phyloP scores from a whole-genome alignment of 1,284 basidiomycete genomes.

The Porodaedalea pini region DNA sequence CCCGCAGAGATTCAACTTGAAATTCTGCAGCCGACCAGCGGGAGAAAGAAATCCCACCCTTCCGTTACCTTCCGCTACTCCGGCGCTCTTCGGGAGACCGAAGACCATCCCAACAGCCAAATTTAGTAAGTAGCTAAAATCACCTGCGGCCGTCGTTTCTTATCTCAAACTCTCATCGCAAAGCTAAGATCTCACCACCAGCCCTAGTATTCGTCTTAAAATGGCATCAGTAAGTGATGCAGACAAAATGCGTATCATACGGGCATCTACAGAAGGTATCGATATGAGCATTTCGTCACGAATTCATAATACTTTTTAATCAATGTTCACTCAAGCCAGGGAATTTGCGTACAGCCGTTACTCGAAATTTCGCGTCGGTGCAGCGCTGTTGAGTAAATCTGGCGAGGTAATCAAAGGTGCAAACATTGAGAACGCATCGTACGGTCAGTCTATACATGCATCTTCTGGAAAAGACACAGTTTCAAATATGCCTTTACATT shows the following conservation, averaged over 20 bases:
- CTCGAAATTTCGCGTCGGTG: slow-evolving; percentile 88
- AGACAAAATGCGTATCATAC: slow-evolving; percentile 31
- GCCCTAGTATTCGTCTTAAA: background rate
- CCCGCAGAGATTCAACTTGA: no score
- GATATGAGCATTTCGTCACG: background rate
- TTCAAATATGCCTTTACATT: no score
- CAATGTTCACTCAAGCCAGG: slow-evolving; percentile 39
- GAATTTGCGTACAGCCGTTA: slow-evolving; percentile 66
- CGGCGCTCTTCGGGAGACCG: no score
- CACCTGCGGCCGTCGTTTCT: no score
- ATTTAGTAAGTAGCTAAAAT: no score
- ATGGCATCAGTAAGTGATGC: slow-evolving; percentile 6
- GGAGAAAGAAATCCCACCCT: no score
- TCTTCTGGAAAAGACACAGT: background rate
- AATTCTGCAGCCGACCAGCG: no score
- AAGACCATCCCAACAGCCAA: no score
- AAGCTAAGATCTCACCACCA: background rate
- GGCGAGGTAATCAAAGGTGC: slow-evolving; percentile 77
- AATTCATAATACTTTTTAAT: background rate
- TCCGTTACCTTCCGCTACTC: no score
- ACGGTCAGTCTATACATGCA: slow-evolving; percentile 47
- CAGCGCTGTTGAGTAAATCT: slow-evolving; percentile 67
- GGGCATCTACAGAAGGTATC: slow-evolving; percentile 35
- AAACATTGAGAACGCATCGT: slow-evolving; percentile 90
- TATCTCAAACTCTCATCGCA: background rate